Conservation (phyloP, 108 stramenopile species). For the Conticribra guillardii region DNA sequence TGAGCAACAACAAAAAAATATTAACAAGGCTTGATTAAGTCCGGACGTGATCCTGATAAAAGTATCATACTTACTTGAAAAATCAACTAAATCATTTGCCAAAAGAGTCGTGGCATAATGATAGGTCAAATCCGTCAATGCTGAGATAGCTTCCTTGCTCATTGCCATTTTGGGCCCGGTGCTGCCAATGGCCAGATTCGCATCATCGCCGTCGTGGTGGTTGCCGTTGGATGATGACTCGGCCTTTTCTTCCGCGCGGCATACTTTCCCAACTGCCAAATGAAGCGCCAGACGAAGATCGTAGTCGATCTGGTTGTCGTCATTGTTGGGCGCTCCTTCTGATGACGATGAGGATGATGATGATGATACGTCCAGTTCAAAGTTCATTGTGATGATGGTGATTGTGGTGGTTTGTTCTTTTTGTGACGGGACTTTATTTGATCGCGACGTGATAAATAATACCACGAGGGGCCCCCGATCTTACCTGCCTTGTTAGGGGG, state of each 20-base stretch:
- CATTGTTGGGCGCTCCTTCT: not conserved
- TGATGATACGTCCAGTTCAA: not conserved
- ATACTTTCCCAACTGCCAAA: constrained; percentile 34
- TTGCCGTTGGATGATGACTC: not conserved
- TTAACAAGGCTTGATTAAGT: no score
- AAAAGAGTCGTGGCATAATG: constrained; percentile 63
- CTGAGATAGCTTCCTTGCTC: constrained; percentile 50
- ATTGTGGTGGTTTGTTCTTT: no score
- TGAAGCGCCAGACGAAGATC: constrained; percentile 29
- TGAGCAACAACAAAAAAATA: no score
- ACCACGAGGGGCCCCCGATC: no score
- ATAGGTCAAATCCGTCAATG: constrained; percentile 64
- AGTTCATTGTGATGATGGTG: constrained; percentile 1
- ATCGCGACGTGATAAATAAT: no score
- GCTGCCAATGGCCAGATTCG: not conserved
- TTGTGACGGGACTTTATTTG: no score
- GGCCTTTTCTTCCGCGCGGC: constrained; percentile 18
- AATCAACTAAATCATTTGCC: constrained; percentile 57
- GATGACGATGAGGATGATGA: not conserved
- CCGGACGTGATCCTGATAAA: no score
- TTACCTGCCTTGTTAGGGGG: no score
- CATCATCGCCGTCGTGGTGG: constrained; percentile 16
- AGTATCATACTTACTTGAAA: no score
- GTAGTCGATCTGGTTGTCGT: constrained; percentile 10
- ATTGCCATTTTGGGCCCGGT: constrained; percentile 13